phyloP scores from a whole-genome alignment of 177 flowering plant genomes.

The Tripterygium wilfordii region DNA sequence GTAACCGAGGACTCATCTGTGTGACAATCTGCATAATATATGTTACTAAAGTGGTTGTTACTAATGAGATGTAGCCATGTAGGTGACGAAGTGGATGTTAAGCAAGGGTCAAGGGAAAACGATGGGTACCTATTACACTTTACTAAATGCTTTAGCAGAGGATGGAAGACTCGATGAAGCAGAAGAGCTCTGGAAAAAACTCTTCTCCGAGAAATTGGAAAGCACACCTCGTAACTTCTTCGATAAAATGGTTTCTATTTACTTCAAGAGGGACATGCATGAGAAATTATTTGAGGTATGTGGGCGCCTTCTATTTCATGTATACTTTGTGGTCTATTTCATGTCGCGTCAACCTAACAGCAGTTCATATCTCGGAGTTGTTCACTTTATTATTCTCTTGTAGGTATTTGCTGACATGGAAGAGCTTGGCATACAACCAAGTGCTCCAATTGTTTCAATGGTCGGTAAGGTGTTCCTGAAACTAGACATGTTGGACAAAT shows the following conservation, averaged over 20 bases:
- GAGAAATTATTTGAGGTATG: slow-evolving; percentile 88
- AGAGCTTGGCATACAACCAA: slow-evolving; percentile 77
- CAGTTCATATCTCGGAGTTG: background rate
- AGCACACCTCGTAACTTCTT: slow-evolving; percentile 74
- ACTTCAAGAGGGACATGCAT: slow-evolving; percentile 61
- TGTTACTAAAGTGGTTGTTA: background rate
- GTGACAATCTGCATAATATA: no score
- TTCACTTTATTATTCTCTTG: slow-evolving; percentile 2
- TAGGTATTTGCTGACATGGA: slow-evolving; percentile 97
- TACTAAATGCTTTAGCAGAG: slow-evolving; percentile 75
- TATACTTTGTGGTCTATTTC: background rate
- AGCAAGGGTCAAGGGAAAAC: slow-evolving; percentile 98
- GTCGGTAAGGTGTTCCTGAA: slow-evolving; percentile 70
- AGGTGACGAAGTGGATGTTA: slow-evolving; percentile 96
- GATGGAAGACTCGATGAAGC: slow-evolving; percentile 91
- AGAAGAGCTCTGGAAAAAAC: slow-evolving; percentile 75
- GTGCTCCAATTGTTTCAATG: slow-evolving; percentile 49
- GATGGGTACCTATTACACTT: slow-evolving; percentile 74
- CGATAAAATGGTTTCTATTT: slow-evolving; percentile 72
- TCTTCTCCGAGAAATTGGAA: slow-evolving; percentile 66
- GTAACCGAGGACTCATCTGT: slow-evolving; percentile 20
- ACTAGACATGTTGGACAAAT: slow-evolving; percentile 80
- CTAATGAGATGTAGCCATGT: slow-evolving; percentile 1
- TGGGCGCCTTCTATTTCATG: slow-evolving; percentile 3
- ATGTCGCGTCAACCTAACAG: background rate